Evolutionary conservation across 192 early-diverging fungal genomes (phyloP), one percentile per base, ranked within the genome.

Genomic region (Coemansia sp.): DNA sequence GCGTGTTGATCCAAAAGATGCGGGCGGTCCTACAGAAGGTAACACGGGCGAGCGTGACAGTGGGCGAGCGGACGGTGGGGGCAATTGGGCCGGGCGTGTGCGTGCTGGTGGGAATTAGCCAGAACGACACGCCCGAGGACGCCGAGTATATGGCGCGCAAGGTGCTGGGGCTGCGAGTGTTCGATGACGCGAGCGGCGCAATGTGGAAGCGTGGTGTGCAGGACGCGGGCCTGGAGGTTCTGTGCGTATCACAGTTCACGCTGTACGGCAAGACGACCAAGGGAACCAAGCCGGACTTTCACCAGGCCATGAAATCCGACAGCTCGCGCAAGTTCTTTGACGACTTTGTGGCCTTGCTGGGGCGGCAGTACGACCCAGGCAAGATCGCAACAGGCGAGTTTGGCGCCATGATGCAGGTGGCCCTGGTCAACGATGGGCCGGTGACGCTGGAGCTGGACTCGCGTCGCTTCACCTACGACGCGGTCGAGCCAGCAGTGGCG

Each of bases 351-450:
- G 64, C 57, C 17, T 78, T 83, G 32, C 39, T 98, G 36, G 67
- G 79, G 19, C 49, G 63, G 40, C 67, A 79, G 5, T 87, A 91
- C 61, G 50, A 78, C 8, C 58, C 80, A 5, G 79, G 75, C 2
- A 76, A 75, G 51, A 83, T 94, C 16, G 85, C 87, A 83, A 69
- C 58, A 0, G 95, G 93, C 5, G 77, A 80, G 46, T 98, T 98
- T 74, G 92, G 93, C 3, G 95, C 89, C 5, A 98, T 96, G 95
- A 98, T 98, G 95, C 52, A 82, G 34, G 95, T 98, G 16, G 76
- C 75, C 10, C 76, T 93, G 62, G 77, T 82, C 8, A 98, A 98
- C 62, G 91, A 98, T 25, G 87, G 84, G 1, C 82, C 82, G 1
- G 77, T 84, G 25, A 84, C 82, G 6, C 31, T 84, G 28, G 34